phyloP scores from a whole-genome alignment of 1,284 basidiomycete genomes.

The Kalmanozyma brasiliensis region DNA sequence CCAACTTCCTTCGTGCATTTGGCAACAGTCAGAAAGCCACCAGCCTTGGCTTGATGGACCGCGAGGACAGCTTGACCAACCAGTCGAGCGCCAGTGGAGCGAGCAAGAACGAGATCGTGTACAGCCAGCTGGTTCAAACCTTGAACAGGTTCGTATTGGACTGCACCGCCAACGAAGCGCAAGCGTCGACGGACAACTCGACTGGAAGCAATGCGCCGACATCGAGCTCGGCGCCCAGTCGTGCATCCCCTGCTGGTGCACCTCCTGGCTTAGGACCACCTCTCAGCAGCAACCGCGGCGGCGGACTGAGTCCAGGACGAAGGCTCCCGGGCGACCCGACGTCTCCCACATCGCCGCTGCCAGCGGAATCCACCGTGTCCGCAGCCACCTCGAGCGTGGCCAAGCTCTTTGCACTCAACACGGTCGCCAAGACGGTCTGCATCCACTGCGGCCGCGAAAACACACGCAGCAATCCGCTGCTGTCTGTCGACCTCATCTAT shows the following conservation, averaged over 20 bases:
- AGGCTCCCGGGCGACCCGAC: conserved; percentile 11
- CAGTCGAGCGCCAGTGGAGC: conserved; percentile 68
- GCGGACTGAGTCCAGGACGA: conserved; percentile 19
- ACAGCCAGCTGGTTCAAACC: conserved; percentile 88
- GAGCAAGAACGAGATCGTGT: conserved; percentile 67
- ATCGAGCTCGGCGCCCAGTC: not conserved
- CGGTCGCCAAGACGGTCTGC: conserved; percentile 74
- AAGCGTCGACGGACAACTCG: conserved; percentile 7
- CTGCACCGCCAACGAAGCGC: conserved; percentile 49
- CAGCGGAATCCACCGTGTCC: conserved; percentile 5
- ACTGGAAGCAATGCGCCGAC: not conserved
- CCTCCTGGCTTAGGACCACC: conserved; percentile 43
- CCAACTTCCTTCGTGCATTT: conserved; percentile 94
- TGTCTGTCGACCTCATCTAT: conserved; percentile 82
- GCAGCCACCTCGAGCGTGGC: conserved; percentile 13
- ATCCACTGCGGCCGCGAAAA: conserved; percentile 80
- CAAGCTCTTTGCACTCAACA: conserved; percentile 42
- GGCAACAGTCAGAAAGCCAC: conserved; percentile 79
- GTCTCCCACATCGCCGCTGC: conserved; percentile 11
- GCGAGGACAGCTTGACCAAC: conserved; percentile 75
- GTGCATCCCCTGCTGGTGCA: conserved; percentile 23
- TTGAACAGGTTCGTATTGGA: conserved; percentile 95
- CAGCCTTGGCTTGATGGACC: conserved; percentile 89
- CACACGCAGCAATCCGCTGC: conserved; percentile 53
- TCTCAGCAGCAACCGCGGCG: conserved; percentile 34